Percentiles rank a stretch among this genome's conserved stretches.
These are phyloP conservation scores for Hondaea fermentalgiana DNA, from an alignment of 108 stramenopile genomes.

Conservation along the genomic window DNA sequence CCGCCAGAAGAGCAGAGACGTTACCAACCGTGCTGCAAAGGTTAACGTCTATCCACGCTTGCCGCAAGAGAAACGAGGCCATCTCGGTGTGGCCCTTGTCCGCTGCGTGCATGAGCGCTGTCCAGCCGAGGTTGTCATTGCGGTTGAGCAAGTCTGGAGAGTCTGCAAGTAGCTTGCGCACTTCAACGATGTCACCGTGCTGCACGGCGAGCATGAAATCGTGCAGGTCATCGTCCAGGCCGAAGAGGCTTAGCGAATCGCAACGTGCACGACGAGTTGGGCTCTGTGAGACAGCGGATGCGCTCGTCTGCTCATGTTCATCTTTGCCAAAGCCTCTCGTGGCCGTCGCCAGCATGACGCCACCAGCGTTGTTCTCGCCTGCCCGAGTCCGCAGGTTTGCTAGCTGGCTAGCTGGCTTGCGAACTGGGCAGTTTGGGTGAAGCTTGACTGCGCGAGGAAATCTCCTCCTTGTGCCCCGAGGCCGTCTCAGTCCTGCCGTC, in stretches of 20 bases:
- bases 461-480: too few relatives aligned
- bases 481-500: too few relatives aligned
- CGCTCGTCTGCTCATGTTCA: not conserved
- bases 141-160: not conserved
- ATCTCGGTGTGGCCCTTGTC: not conserved
- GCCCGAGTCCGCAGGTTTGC: too few relatives aligned
- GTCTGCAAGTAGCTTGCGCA: not conserved
- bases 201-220: not conserved
- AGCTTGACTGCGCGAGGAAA: too few relatives aligned
- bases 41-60: not conserved
- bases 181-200: not conserved
- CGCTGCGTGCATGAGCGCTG: conserved; percentile 1
- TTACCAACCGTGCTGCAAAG: not conserved
- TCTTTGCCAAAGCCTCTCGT: not conserved
- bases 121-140: not conserved
- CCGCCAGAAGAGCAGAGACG: not conserved
- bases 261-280: not conserved
- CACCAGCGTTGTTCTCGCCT: too few relatives aligned
- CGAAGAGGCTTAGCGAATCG: not conserved
- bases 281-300: not conserved
- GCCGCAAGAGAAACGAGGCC: not conserved
- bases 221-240: not conserved
- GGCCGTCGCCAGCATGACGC: too few relatives aligned
- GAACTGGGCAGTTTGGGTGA: too few relatives aligned
- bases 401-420: too few relatives aligned